Evolutionary conservation across 2,329 filamentous ascomycete genomes (phyloP).

Genomic region (Aspergillus neoniger): DNA sequence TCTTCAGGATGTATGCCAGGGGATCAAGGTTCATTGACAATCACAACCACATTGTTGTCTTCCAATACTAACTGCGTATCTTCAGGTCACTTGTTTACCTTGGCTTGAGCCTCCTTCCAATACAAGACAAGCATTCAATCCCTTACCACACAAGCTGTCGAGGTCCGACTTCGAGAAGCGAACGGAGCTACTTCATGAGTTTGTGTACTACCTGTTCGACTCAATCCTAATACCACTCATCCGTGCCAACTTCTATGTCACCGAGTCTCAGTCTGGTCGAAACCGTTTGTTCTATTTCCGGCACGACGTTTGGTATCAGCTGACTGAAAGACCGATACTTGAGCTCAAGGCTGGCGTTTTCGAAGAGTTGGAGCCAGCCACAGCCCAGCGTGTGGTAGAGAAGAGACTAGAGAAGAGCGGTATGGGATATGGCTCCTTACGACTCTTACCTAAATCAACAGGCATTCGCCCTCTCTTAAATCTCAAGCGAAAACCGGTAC

Average conservation of each 20-base stretch:
- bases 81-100: slow-evolving; percentile 64
- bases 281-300: slow-evolving; percentile 90
- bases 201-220: slow-evolving; percentile 91
- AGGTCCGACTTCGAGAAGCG: slow-evolving; percentile 74
- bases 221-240: slow-evolving; percentile 86
- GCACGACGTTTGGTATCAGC: slow-evolving; percentile 82
- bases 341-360: slow-evolving; percentile 73
- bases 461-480: slow-evolving; percentile 87
- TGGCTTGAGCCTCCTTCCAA: slow-evolving; percentile 71
- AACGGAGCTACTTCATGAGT: slow-evolving; percentile 75
- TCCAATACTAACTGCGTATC: not conserved
- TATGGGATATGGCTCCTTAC: slow-evolving; percentile 75
- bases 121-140: slow-evolving; percentile 10
- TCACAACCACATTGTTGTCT: not conserved
- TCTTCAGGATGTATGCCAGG: slow-evolving; percentile 75
- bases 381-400: slow-evolving; percentile 60
- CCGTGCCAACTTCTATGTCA: slow-evolving; percentile 88
- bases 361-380: slow-evolving; percentile 67
- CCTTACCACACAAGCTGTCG: slow-evolving; percentile 57
- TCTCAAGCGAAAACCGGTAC: slow-evolving; percentile 65
- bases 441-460: slow-evolving; percentile 77
- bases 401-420: slow-evolving; percentile 63
- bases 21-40: slow-evolving; percentile 64
- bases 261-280: slow-evolving; percentile 78
- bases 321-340: slow-evolving; percentile 72